Base-by-base conservation (phyloP, 108 stramenopile genomes). In the Skeletonema costatum region DNA sequence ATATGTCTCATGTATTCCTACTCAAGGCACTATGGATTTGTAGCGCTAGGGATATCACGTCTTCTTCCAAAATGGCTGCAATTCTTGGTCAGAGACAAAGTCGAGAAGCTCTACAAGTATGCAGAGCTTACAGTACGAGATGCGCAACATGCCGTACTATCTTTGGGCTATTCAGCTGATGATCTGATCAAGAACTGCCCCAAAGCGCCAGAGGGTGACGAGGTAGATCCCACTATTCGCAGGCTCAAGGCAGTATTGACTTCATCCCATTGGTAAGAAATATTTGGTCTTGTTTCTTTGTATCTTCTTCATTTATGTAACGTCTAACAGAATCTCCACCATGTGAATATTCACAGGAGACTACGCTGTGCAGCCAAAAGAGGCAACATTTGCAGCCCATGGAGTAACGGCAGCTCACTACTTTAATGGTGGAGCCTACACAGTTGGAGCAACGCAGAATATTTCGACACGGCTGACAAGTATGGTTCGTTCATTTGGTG, bases 241-340 rank as follows among this genome's bases (percentile, higher is more conserved):
- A 51, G 85, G 11, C 69, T 88, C 44, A 88, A 88, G 70, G 88
- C 80, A 42, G 88, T 88, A 5, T 41, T 86, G 60, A 86, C 80
- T 44, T 44, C 88, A 88, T 75, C 88, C 88, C 8, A 88, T 88
- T 68, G 88, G 88, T 48, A 65, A 74, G 53, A 56, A 19, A 10
- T 10, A 2, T 19, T n/a, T 29, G 1, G 44, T 16, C 25, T 56
- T 56, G 25, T 56, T 21, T 19, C 4, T 42, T 19, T 51, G 14
- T 17, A 51, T 51, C 53, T 25, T 56, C 7, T 25, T 25, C 19
- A 8, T 5, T 53, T 53, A 3, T 25, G 8, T 25, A 56, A 6
- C 19, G 10, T 25, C 53, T 56, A 9, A 56, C 25, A 8, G 29
- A 5, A 56, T 25, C 25, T 29, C 25, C 10, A 25, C 25, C 25